Evolutionary conservation across 140 eudicot species (phyloP), one percentile per base, ranked within the genome.

Genomic region (Bidens hawaiensis): DNA sequence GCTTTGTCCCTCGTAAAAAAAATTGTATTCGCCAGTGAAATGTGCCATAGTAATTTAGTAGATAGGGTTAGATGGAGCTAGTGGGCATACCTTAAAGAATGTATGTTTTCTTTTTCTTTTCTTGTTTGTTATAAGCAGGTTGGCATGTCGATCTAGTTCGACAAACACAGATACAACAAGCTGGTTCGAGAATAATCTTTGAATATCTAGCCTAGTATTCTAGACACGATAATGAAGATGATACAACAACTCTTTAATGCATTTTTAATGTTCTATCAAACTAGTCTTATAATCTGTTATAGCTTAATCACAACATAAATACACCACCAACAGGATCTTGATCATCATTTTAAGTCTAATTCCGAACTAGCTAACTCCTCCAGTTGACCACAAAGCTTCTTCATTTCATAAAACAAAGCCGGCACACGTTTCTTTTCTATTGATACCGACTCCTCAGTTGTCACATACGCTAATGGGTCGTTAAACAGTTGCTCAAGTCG

Each of bases 361-460:
- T 58, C 67, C 34, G 18, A 52, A 36, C 10, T 25, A 14, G 34
- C 60, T 6, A 80, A 65, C 62, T 60, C 79, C 23, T 78, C 85
- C 45, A 89, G 85, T 76, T 79, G 89, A 68, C 77, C 51, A 67
- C 97, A 81, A 43, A 86, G 69, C 30, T 31, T 79, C n/a, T 95
- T 86, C 65, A 86, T 50, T 47, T 86, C 71, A 40, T 46, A 42
- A 0, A 89, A 73, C 66, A 89, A 72, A 52, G 5, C 25, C n/a
- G 12, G 25, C 60, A 58, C 76, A 48, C 76, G 30, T 69, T 23
- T 69, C 31, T 79, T 70, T 2, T 75, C 88, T 30, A 50, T 25
- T 11, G 85, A 26, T 4, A 64, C 23, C 14, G 54, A 54, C 17
- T 46, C 55, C 13, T 64, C 74, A 19, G 77, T 55, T 38, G 33